Evolutionary conservation across 1,139 yeast genomes (phyloP), one percentile per base, ranked within the genome.

Genomic region (Suhomyces yuchorum): DNA sequence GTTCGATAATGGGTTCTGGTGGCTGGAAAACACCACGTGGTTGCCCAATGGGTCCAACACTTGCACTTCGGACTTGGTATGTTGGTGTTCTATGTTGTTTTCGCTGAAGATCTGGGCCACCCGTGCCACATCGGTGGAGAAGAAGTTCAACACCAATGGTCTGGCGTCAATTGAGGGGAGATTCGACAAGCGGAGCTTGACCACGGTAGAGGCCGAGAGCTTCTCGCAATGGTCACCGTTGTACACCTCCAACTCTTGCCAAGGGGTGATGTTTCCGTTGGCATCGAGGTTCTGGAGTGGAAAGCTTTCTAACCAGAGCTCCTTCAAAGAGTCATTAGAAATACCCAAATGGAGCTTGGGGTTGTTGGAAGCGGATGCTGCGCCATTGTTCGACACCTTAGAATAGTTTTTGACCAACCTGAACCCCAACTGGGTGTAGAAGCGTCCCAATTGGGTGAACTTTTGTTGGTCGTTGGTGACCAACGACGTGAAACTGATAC

Each of bases 251-350:
- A 75, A 63, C 56, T 84, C 87, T 57, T 82, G 87, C 67, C 81
- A 71, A 14, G 90, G 90, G 37, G 75, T 68, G 51, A 80, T 62
- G 57, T 70, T 66, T 1, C 84, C 84, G 40, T 69, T 60, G 18
- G 59, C 62, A 56, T 77, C 81, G 20, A 69, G 49, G 55, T 78
- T 77, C 45, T 81, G 79, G 41, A 84, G 69, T 20, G 88, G 88
- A 64, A 83, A 85, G 20, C 83, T 71, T 59, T 85, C 87, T 42
- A 86, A 62, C 93, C 95, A 87, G 38, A 81, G 67, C 65, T 87
- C 95, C 54, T 75, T 77, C 45, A 83, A 59, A 0, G 91, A 85
- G 54, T 84, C 88, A 50, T 73, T 74, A 18, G 89, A 79, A 38
- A 86, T 72, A 3, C 92, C 92, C 42, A 68, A 56, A 42, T 67